phyloP scores from a whole-genome alignment of 495 filamentous ascomycete genomes.

The Usnea hakonensis region DNA sequence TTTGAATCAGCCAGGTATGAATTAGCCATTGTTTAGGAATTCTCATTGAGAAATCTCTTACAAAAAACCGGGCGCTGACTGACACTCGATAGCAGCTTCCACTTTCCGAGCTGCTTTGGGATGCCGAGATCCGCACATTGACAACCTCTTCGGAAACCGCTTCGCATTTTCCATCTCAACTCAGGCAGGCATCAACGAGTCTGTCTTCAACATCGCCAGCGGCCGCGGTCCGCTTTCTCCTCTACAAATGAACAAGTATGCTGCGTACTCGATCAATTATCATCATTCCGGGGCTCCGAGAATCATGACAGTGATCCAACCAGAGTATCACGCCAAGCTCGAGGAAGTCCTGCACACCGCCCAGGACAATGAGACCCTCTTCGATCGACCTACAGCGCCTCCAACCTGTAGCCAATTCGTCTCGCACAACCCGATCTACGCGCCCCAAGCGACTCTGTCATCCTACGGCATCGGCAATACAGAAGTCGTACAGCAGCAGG shows the following conservation, averaged over 20 bases:
- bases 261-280: conserved; percentile 1
- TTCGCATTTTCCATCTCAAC: not conserved
- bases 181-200: not conserved
- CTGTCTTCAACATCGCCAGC: not conserved
- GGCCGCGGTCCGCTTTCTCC: conserved; percentile 11
- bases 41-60: not conserved
- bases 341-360: not conserved
- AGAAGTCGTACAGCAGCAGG: conserved; percentile 6
- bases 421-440: not conserved
- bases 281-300: not conserved
- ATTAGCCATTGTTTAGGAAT: no score
- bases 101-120: not conserved
- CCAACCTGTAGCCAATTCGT: not conserved
- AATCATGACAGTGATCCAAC: not conserved
- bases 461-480: not conserved
- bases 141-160: not conserved
- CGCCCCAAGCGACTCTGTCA: not conserved
- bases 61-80: not conserved
- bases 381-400: not conserved
- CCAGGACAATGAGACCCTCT: not conserved
- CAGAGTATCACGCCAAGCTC: not conserved
- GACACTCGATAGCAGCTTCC: not conserved
- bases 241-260: not conserved
- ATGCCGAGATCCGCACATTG: not conserved
- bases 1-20: not conserved